Conservation (phyloP, 2,329 filamentous ascomycete species). For the Paraconiothyrium sp. region DNA sequence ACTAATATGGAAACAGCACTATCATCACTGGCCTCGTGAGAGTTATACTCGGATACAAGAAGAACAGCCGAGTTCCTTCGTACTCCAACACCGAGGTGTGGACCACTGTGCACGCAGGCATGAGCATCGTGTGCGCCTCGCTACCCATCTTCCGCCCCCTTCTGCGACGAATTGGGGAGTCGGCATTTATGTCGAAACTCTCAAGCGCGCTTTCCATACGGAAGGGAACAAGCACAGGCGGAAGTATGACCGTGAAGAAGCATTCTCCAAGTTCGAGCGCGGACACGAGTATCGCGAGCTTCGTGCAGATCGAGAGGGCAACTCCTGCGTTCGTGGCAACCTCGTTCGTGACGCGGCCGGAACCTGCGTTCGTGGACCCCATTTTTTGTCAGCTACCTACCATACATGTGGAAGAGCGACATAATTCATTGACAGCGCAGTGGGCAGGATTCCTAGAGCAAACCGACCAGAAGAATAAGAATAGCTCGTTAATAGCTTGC, state of each 20-base stretch:
- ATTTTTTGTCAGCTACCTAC: slow-evolving; percentile 6
- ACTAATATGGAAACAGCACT: slow-evolving; percentile 3
- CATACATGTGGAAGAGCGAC: slow-evolving; percentile 11
- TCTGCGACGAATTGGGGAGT: slow-evolving; percentile 6
- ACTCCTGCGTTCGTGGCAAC: neutral
- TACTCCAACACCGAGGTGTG: slow-evolving; percentile 17
- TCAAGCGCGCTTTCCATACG: slow-evolving; percentile 7
- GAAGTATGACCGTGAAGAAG: neutral
- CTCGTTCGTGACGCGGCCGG: neutral
- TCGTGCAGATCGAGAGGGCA: slow-evolving; percentile 3
- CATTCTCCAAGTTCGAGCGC: slow-evolving; percentile 6
- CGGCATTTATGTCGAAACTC: neutral
- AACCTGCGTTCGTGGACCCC: neutral
- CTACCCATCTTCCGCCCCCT: slow-evolving; percentile 16
- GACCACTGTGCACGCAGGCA: slow-evolving; percentile 15
- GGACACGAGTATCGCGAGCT: neutral
- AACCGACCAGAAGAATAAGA: neutral
- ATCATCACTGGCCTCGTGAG: slow-evolving; percentile 15
- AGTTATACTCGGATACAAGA: slow-evolving; percentile 12
- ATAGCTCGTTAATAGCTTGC: neutral
- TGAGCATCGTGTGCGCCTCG: slow-evolving; percentile 17
- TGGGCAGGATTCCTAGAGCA: slow-evolving; percentile 13
- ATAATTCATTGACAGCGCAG: slow-evolving; percentile 10
- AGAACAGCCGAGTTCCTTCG: slow-evolving; percentile 3
- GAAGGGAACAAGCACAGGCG: neutral